Evolutionary conservation across 768 basidiomycete genomes (phyloP).

Genomic region (Crepidotus variabilis): DNA sequence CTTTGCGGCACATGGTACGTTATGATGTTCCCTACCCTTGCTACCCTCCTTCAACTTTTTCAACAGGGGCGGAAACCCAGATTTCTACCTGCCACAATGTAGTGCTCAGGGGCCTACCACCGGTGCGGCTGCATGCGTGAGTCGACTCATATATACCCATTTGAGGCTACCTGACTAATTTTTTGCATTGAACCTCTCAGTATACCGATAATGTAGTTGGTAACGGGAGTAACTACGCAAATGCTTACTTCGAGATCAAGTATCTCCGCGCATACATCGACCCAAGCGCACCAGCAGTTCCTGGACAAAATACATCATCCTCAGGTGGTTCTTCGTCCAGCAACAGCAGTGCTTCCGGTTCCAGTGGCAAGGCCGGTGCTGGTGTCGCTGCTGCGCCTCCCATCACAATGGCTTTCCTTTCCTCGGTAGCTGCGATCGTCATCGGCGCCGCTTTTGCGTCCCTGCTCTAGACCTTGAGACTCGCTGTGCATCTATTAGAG

Average conservation of each 20-base stretch:
- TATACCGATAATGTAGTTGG: slow-evolving; percentile 44
- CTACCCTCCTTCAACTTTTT: neutral
- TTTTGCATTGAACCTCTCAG: slow-evolving; percentile 4
- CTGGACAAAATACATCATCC: neutral
- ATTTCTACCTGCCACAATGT: slow-evolving; percentile 40
- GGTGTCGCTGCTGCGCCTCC: neutral
- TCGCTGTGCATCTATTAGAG: too few species aligned
- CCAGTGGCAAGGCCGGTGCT: neutral
- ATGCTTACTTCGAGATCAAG: slow-evolving; percentile 55
- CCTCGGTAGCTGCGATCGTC: too few species aligned
- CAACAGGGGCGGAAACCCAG: slow-evolving; percentile 38
- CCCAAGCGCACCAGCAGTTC: slow-evolving; percentile 4
- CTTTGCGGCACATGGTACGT: slow-evolving; percentile 45
- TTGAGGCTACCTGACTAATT: too few species aligned
- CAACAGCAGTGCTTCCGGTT: neutral
- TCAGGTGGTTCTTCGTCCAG: neutral
- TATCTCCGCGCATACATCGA: slow-evolving; percentile 55
- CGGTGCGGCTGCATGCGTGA: slow-evolving; percentile 28
- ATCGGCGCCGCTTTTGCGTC: too few species aligned
- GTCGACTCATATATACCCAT: too few species aligned
- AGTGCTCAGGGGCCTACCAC: slow-evolving; percentile 24
- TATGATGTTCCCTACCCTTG: neutral
- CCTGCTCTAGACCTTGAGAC: too few species aligned
- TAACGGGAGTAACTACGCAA: slow-evolving; percentile 39
- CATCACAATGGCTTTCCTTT: neutral